Evolutionary conservation across 2,329 filamentous ascomycete species (phyloP), one percentile per base, ranked within the genome.

Genomic region (Cordyceps pruinosa): DNA sequence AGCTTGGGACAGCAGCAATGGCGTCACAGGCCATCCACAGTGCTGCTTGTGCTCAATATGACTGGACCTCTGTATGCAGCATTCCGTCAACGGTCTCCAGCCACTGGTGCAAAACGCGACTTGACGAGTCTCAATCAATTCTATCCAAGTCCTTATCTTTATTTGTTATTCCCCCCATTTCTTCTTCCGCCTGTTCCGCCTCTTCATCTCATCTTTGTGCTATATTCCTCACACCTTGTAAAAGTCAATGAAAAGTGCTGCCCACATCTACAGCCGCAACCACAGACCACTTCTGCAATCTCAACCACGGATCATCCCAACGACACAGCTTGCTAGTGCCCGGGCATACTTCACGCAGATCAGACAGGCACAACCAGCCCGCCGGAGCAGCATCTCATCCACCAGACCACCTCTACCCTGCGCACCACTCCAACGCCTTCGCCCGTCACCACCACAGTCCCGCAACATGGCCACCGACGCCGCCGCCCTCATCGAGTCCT

Each of bases 401-500:
- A 15, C 19, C n/a, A 15, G 6, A 6, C 6, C 2, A 28, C 13
- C 34, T 10, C n/a, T 41, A 41, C 48, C 48, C 48, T 51, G 25
- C 35, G 30, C 25, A 28, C 19, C 17, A 15, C 23, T 12, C 5
- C 35, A 2, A 13, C 6, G 7, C 23, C 19, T 4, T 34, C 23
- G 3, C 8, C 47, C 47, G 15, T 25, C 17, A 28, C 21, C n/a
- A 39, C 35, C n/a, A 13, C 45, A 19, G 23, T 46, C 56, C 4
- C 49, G 63, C 66, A 41, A 10, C 37, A 41, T 41, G 37, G 39
- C 39, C 39, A 42, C 39, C 21, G 39, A 42, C 39, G 39, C 39
- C 15, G 66, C 65, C 30, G 66, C 67, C 26, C 74, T 81, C 21
- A 75, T 92, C 63, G 88, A 93, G 72, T 75, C 79, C 35, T 88